Base-by-base conservation (phyloP, 495 filamentous ascomycete species). In the Penicillium parvum region DNA sequence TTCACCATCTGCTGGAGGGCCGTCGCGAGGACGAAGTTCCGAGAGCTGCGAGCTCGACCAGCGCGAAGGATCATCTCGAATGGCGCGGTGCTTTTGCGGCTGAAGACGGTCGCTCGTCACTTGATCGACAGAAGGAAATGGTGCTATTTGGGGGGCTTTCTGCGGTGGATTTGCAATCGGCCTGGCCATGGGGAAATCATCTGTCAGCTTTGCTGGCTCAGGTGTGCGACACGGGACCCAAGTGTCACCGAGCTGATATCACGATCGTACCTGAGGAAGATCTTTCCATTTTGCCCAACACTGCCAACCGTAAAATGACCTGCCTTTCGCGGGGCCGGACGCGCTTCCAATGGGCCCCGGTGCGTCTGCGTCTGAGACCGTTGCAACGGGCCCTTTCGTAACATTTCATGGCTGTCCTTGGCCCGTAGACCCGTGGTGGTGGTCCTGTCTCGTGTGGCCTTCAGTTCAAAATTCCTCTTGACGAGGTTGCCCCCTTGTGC, bases 291-390 rank as follows among this genome's bases (percentile, higher is more conserved):
- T 58, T 89, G 86, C 33, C 90, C 90, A 43, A 97, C 85, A 68
- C 95, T 96, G 17, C 86, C 89, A 42, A 96, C 91, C 7, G 88
- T 87, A 64, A 96, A 97, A 57, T 92, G 85, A 36, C 86, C 75
- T 18, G 83, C 86, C 66, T 70, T 73, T 47, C 70, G 68, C 32
- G 53, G 53, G 15, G 49, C 47, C 26, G 64, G 45, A 52, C 57
- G 56, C n/a, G 50, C 52, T 43, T 69, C 67, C 37, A 57, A 58
- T 15, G 58, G 51, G 10, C 37, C 39, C 9, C 62, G 52, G 9
- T 58, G 60, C 33, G 56, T 53, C 41, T 64, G 57, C 32, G 58
- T 55, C 44, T 65, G 57, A 6, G 62, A 60, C 18, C 61, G 66
- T 55, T 66, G 72, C 30, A 63, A 48, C 7, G 69, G 65, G 26